These are phyloP conservation scores for Kodamaea kakaduensis DNA, from an alignment of 805 yeast species.

Conservation along the genomic window DNA sequence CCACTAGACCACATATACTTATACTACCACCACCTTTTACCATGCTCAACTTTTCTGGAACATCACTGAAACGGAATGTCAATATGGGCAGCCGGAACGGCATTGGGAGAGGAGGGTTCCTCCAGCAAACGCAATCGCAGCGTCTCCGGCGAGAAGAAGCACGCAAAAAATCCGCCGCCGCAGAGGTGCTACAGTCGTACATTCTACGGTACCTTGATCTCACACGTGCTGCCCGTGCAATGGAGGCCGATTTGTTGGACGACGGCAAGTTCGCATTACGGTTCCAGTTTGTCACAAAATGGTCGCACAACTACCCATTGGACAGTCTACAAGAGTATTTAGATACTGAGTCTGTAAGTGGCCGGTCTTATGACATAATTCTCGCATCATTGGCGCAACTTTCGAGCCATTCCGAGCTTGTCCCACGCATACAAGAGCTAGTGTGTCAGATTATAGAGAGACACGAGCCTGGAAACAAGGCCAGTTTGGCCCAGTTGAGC, in stretches of 20 bases:
- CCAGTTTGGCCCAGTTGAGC: neutral
- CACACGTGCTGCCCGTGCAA: constrained; percentile 11
- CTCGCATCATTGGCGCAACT: constrained; percentile 1
- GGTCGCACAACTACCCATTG: neutral
- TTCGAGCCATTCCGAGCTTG: neutral
- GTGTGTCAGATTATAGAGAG: neutral
- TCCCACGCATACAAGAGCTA: neutral
- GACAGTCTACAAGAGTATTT: neutral
- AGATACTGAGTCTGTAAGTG: neutral
- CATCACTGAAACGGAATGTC: constrained; percentile 54
- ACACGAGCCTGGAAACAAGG: neutral
- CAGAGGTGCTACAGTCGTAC: constrained; percentile 45
- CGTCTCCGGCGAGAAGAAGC: constrained; percentile 60
- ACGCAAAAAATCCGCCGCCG: constrained; percentile 48
- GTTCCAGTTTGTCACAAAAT: constrained; percentile 5
- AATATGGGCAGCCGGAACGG: constrained; percentile 54
- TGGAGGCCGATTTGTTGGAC: constrained; percentile 2
- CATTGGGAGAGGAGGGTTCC: constrained; percentile 35
- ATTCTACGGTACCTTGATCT: constrained; percentile 40
- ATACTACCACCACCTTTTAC: too few relatives aligned
- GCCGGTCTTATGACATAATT: neutral
- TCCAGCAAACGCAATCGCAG: constrained; percentile 65
- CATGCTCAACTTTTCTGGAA: constrained; percentile 64
- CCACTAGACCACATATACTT: too few relatives aligned
- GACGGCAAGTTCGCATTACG: constrained; percentile 1